Evolutionary conservation across 495 filamentous ascomycete genomes (phyloP), one percentile per base, ranked within the genome.

Genomic region (Trichocladium uniseriatum): DNA sequence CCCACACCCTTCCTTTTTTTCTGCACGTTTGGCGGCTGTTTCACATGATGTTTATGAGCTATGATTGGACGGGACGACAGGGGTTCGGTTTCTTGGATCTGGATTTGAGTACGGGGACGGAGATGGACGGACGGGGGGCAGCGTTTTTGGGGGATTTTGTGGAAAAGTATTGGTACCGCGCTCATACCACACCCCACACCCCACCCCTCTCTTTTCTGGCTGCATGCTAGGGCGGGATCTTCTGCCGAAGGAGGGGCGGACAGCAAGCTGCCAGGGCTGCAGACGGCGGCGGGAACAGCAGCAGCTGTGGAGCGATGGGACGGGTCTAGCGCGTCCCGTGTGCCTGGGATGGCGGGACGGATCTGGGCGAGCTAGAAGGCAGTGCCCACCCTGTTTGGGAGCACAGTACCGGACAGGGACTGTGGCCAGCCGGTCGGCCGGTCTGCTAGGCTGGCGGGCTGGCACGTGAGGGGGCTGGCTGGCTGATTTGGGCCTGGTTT

Each of bases 41-140:
- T 68, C 67, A 67, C 59, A 27, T 8, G 65, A 68, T 49, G 45
- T 59, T 37, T 62, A 68, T 55, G 65, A 68, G 42, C 60, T 65
- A 69, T 73, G 69, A 73, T 74, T 74, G 71, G 69, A 59, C 52
- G 48, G 57, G 37, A 7, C 5, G 6, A 27, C 16, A 3, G 22
- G 28, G 10, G 27, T 36, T 34, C 15, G 2, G 13, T 29, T 19
- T 27, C 21, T 6, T 48, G 51, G 36, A 24, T 16, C 18, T 10
- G 15, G 28, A 5, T 28, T 31, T n/a, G 36, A 43, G 16, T 28
- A 35, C 42, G 32, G 43, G 24, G 21, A 13, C 27, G 31, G 60
- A 50, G 21, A 49, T 46, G 37, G 54, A 27, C 4, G 24, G n/a
- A n/a, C 3, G 55, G 39, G 20, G 5, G 41, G 19, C 27, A 48